phyloP scores from a whole-genome alignment of 345 rosid species.

The Murraya koenigii region DNA sequence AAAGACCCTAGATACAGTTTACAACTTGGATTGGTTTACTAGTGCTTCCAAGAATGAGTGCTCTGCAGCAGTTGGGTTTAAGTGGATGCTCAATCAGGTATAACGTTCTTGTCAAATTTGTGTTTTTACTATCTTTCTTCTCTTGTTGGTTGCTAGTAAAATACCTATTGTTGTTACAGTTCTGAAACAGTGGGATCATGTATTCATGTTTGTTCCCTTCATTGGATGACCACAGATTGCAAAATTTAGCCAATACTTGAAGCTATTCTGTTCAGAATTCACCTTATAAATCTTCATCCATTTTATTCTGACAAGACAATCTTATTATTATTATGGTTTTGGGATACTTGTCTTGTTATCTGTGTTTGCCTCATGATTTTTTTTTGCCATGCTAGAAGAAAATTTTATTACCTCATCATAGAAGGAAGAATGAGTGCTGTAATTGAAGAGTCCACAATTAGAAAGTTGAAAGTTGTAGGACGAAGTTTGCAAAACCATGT shows the following conservation, averaged over 20 bases:
- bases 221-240: background rate
- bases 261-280: background rate
- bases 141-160: conserved; percentile 3
- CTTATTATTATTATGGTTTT: background rate
- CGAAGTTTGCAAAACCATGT: background rate
- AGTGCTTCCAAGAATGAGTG: conserved; percentile 97
- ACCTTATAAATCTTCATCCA: background rate
- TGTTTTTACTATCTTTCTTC: background rate
- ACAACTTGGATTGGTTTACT: conserved; percentile 81
- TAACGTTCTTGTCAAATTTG: conserved; percentile 3
- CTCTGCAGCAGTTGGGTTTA: conserved; percentile 94
- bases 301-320: background rate
- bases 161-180: background rate
- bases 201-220: background rate
- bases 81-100: conserved; percentile 99
- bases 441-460: background rate
- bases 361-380: background rate
- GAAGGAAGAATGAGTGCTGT: background rate
- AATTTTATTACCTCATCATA: background rate
- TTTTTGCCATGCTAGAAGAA: background rate
- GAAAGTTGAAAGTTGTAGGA: background rate
- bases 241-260: background rate
- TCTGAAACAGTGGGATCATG: background rate
- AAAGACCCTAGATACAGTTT: conserved; percentile 69
- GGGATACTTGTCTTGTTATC: conserved; percentile 4